These are phyloP conservation scores for Isabelozyma pseudorhagii DNA, from an alignment of 805 yeast species.

Conservation along the genomic window DNA sequence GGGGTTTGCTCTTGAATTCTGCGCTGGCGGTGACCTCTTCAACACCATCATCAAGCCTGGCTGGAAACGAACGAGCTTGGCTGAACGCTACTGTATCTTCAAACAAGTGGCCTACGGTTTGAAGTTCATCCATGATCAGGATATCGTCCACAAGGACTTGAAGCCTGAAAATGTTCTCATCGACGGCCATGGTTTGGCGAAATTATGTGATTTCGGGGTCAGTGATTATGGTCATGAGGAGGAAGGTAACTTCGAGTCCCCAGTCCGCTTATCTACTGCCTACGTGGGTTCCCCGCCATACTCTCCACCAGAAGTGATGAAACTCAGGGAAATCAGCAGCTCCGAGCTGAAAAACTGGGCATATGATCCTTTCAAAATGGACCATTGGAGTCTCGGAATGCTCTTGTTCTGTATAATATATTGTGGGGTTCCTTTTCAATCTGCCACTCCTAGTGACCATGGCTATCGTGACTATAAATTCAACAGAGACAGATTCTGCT, in stretches of 20 bases:
- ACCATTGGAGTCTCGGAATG: conserved; percentile 73
- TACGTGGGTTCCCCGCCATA: conserved; percentile 81
- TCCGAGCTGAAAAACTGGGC: conserved; percentile 35
- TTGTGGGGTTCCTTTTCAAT: conserved; percentile 58
- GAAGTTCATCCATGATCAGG: conserved; percentile 59
- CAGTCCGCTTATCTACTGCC: conserved; percentile 37
- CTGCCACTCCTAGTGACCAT: conserved; percentile 47
- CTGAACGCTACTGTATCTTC: conserved; percentile 62
- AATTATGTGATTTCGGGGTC: conserved; percentile 76
- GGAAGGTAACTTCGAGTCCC: conserved; percentile 47
- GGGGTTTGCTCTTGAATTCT: conserved; percentile 71
- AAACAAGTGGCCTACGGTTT: conserved; percentile 66
- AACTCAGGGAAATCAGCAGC: conserved; percentile 34
- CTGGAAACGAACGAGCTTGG: conserved; percentile 52
- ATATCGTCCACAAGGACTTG: conserved; percentile 69
- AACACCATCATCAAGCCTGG: conserved; percentile 51
- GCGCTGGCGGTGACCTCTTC: conserved; percentile 62
- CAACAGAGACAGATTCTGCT: conserved; percentile 40
- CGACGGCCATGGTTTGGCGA: conserved; percentile 58
- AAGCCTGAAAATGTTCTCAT: conserved; percentile 72
- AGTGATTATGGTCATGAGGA: conserved; percentile 59
- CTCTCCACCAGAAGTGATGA: conserved; percentile 74
- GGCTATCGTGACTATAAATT: conserved; percentile 54
- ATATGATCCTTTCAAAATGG: conserved; percentile 67
- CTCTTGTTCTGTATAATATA: conserved; percentile 58